phyloP scores from a whole-genome alignment of 352 stramenopile species.

The Peronospora belbahrii region DNA sequence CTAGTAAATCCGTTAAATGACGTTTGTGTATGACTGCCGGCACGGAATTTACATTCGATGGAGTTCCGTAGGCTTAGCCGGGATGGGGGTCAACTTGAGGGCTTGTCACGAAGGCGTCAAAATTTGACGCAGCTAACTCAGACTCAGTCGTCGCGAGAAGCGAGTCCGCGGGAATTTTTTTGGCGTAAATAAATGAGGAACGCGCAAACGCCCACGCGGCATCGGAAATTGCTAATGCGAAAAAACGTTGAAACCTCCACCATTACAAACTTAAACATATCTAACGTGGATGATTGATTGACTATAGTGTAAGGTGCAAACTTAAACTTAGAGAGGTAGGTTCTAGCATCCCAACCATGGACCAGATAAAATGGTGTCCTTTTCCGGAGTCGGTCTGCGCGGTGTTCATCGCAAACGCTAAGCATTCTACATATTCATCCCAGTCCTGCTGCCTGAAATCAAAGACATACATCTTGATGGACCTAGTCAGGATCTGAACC shows the following conservation, averaged over 20 bases:
- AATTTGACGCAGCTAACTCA: neutral
- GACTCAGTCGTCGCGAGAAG: neutral
- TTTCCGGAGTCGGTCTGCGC: no score
- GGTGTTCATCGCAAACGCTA: no score
- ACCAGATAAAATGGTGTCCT: no score
- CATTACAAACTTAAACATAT: neutral
- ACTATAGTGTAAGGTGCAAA: neutral
- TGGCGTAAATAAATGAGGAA: no score
- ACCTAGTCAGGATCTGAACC: no score
- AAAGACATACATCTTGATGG: no score
- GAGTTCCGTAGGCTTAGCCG: neutral
- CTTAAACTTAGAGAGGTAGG: neutral
- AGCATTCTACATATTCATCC: no score
- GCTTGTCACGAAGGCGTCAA: neutral
- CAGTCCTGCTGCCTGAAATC: no score
- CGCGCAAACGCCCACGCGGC: no score
- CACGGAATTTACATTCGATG: slow-evolving; percentile 1
- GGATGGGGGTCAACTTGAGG: neutral
- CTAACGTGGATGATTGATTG: neutral
- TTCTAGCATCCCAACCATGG: no score
- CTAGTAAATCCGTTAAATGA: neutral
- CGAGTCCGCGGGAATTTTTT: neutral
- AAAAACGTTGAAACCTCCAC: no score
- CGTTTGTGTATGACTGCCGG: neutral
- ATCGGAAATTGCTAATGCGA: no score